Base-by-base conservation (phyloP, 2,329 filamentous ascomycete genomes). In the Verticillium isaacii region DNA sequence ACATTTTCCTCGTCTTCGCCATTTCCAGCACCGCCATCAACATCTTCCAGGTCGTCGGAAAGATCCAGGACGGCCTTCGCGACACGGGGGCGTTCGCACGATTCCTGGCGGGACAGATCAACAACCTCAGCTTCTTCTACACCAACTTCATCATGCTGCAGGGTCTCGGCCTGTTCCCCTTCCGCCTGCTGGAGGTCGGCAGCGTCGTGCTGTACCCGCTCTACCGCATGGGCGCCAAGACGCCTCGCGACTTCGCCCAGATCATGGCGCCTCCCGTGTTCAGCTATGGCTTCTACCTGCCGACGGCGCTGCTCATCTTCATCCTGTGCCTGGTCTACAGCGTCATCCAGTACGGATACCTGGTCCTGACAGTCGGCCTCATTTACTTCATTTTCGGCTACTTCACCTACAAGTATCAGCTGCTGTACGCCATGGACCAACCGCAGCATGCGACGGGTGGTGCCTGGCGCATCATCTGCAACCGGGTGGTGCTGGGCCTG, bases 401-500 rank as follows among this genome's bases (percentile, higher is more conserved):
- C 73, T 94, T 94, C 71, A 91, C 92, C 36, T 96, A 96, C 84
- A 97, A 97, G 74, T 99, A 99, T 76, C 96, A 99, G 78, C 82
- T 99, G 5, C 82, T 99, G 5, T 99, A 99, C 74, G 93, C 95
- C 36, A 99, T 99, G 95, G 93, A 98, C 69, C 94, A 98, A 73
- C 91, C 92, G 17, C 92, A 96, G 71, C 93, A 97, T 72, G 92
- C 93, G 17, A 98, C 94, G 0, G 96, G 96, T 23, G 88, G 90
- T 64, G 93, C 93, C 5, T 99, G 95, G 95, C 89, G 91, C 57
- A 96, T 99, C 84, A 97, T 99, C 65, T 97, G 93, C 76, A 92
- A 95, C 71, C 91, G 95, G 39, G 85, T 97, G 63, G 86, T 98
- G 61, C 80, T 97, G 29, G 95, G 95, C 1, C 78, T 97, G 11